Base-by-base conservation (phyloP, 306 rosid species). In the Pterocarpus macrocarpus region DNA sequence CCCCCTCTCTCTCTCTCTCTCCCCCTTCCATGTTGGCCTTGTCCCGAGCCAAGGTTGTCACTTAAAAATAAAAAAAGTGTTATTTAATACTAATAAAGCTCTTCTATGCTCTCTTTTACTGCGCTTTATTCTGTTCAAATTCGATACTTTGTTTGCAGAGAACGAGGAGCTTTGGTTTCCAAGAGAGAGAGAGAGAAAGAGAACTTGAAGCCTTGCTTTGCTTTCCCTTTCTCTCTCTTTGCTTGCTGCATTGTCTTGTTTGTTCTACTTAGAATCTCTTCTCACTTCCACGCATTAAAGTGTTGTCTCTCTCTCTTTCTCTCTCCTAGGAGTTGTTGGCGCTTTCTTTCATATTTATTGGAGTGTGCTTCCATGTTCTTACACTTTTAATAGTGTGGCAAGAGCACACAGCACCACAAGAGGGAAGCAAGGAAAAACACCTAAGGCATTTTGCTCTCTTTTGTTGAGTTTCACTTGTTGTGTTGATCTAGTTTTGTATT, bases 111-210 rank as follows among this genome's bases (percentile, higher is more conserved):
- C 66, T 79, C 80, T 85, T 59, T 72, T 71, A 67, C 75, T 73
- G 85, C 91, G 82, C 99, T 95, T 93, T 93, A 86, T 81, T 88
- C 94, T 91, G 90, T 90, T 93, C 88, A 91, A 93, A 87, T 91
- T 87, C 88, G 90, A 88, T 88, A 87, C 92, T 90, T 93, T 91
- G 90, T 83, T 83, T 82, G 82, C 97, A 78, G 84, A 90, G 97
- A 93, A 90, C 97, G 92, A 95, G 97, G 93, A 82, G 82, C 81
- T 89, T 85, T 81, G 91, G 76, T 64, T 79, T 65, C 62, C 86
- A 57, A 61, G 66, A 75, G 86, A 68, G 87, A 75, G 87, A 83
- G 76, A 80, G 85, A 50, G 77, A 80, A 47, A 80, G 76, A 81
- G 85, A 50, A 55, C 61, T 83, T 73, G 64, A 38, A 67, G 33